Conservation (phyloP, 2,329 filamentous ascomycete genomes). For the Colletotrichum acutatum region DNA sequence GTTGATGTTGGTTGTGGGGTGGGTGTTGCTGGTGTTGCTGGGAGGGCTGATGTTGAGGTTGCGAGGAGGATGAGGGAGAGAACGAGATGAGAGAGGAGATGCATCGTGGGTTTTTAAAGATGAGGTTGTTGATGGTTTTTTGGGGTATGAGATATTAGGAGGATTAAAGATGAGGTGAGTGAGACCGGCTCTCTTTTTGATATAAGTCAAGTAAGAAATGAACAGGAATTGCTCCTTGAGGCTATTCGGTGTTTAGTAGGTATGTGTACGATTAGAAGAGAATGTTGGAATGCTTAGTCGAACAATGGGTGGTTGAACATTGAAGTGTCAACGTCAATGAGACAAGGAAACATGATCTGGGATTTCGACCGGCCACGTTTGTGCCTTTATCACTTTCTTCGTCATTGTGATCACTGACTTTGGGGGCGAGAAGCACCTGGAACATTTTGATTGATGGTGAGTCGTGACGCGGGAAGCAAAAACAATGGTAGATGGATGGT, state of each 20-base stretch:
- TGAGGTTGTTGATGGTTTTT: neutral
- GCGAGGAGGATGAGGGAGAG: slow-evolving; percentile 26
- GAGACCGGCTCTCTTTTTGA: neutral
- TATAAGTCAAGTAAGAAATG: neutral
- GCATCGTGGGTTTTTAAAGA: neutral
- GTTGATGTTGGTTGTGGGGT: neutral
- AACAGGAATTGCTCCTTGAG: neutral
- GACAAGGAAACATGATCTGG: neutral
- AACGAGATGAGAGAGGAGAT: slow-evolving; percentile 1
- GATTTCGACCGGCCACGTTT: neutral
- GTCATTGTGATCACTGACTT: neutral
- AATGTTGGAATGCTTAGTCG: neutral
- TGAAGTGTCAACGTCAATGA: neutral
- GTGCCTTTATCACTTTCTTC: slow-evolving; percentile 4
- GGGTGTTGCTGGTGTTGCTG: slow-evolving; percentile 21
- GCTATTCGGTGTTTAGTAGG: neutral
- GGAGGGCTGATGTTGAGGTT: slow-evolving; percentile 7
- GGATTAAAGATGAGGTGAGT: neutral
- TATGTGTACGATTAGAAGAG: neutral
- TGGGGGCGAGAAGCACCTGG: neutral
- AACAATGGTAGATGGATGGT: neutral
- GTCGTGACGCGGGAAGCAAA: neutral
- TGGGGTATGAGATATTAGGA: neutral
- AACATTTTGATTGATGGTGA: neutral
- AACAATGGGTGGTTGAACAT: neutral